phyloP scores from a whole-genome alignment of 164 flowering plant genomes.

The Liquidambar formosana region DNA sequence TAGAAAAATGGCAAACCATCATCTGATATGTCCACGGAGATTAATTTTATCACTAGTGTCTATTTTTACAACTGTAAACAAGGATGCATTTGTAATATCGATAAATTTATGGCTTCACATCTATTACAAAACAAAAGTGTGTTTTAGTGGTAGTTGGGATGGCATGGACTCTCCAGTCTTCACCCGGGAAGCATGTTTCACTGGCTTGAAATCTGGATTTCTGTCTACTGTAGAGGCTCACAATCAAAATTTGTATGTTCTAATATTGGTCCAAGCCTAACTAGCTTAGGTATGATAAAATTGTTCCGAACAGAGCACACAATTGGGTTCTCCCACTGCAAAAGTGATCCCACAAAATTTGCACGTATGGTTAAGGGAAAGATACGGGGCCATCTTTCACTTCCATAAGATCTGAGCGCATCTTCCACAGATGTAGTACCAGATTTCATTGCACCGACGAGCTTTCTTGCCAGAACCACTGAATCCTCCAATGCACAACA shows the following conservation, averaged over 20 bases:
- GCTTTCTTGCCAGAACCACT: conserved; percentile 65
- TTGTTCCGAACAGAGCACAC: conserved; percentile 69
- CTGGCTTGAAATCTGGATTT: conserved; percentile 4
- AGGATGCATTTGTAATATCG: too few species aligned
- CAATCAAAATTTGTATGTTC: conserved; percentile 82
- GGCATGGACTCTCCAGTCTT: neutral
- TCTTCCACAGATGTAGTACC: conserved; percentile 38
- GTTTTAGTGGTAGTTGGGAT: too few species aligned
- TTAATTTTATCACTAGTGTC: too few species aligned
- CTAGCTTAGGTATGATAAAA: conserved; percentile 73
- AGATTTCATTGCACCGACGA: conserved; percentile 46
- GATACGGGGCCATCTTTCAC: conserved; percentile 76
- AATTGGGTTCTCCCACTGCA: conserved; percentile 78
- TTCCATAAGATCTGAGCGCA: conserved; percentile 56
- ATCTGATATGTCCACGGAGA: too few species aligned
- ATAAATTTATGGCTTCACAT: too few species aligned
- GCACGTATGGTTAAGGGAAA: conserved; percentile 78
- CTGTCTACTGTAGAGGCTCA: conserved; percentile 44
- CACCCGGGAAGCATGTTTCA: conserved; percentile 7
- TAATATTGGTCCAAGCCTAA: conserved; percentile 72
- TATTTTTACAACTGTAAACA: too few species aligned
- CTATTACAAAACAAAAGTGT: too few species aligned
- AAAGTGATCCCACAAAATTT: conserved; percentile 64
- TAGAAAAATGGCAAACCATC: too few species aligned
- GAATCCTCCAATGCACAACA: conserved; percentile 94